Base-by-base conservation (phyloP, 495 filamentous ascomycete species). In the Aspergillus bridgeri region DNA sequence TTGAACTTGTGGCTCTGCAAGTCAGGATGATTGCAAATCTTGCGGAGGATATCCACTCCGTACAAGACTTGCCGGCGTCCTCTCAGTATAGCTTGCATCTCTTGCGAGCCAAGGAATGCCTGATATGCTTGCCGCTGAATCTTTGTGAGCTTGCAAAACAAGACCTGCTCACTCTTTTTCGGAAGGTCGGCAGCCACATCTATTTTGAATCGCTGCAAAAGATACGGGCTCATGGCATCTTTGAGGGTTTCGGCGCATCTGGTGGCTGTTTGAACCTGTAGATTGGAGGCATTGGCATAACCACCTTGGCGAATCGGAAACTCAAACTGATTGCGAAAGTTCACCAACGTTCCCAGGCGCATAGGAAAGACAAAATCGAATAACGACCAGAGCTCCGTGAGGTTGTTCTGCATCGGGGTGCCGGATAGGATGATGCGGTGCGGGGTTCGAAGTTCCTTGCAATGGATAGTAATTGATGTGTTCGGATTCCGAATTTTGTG, bases 401-500 rank as follows among this genome's bases (percentile, higher is more conserved):
- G 79, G 61, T 96, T 97, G 67, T 98, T 98, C 72, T 98, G 94
- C 80, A 98, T 96, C 1, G 94, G 94, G 1, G 94, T 98, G 7
- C 94, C 94, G 0, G 94, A 97, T 5, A 98, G 78, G 57, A 98
- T 98, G 51, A 98, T 78, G 23, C 94, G 86, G 67, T 98, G 92
- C 3, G 86, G 79, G 6, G 94, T 98, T 29, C 85, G 80, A 15
- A 98, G 78, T 64, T 95, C 89, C 67, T 98, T 98, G 80, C 89
- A 96, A 63, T 89, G 87, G 48, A 96, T 88, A 0, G 94, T 96
- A 55, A 97, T 92, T 0, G 84, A 86, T 4, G 92, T 89, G 65
- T 98, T 92, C 2, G 94, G 94, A 65, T 98, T 98, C 20, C 92
- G 85, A 59, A 98, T 98, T 72, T 96, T 96, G 72, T 98, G 94